These are phyloP conservation scores for Apiotrichum sp. DNA, from an alignment of 1,284 basidiomycete genomes.

Conservation along the genomic window DNA sequence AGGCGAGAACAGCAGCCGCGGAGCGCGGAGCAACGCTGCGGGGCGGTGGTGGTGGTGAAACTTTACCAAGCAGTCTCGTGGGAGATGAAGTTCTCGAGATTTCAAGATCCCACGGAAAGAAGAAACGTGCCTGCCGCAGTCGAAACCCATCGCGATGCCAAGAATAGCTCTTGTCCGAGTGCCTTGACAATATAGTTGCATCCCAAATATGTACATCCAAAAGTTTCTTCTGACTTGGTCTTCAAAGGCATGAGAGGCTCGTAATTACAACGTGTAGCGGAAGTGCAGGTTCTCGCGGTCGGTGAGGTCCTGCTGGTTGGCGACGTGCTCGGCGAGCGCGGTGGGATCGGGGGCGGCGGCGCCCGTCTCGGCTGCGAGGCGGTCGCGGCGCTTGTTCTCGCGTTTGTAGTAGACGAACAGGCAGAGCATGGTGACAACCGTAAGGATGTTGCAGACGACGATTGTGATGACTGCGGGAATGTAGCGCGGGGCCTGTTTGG, in stretches of 20 bases:
- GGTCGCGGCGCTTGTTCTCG: conserved; percentile 1
- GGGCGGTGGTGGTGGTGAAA: too few relatives aligned
- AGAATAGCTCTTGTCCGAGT: too few relatives aligned
- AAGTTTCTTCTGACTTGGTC: too few relatives aligned
- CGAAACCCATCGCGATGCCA: too few relatives aligned
- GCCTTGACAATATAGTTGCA: too few relatives aligned
- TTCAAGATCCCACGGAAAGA: too few relatives aligned
- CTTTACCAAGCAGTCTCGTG: too few relatives aligned
- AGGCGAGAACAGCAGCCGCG: too few relatives aligned
- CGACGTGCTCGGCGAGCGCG: background rate
- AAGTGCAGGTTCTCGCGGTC: conserved; percentile 2
- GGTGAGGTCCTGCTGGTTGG: background rate
- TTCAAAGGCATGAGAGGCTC: background rate
- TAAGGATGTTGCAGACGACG: background rate
- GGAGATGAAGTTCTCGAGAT: too few relatives aligned
- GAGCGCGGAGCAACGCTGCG: too few relatives aligned
- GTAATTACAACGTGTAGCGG: background rate
- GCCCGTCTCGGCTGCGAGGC: background rate
- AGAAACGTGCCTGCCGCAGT: too few relatives aligned
- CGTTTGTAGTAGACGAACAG: background rate
- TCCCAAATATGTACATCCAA: too few relatives aligned
- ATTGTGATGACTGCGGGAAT: background rate
- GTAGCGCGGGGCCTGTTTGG: conserved; percentile 5
- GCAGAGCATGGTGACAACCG: background rate
- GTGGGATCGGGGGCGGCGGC: background rate